Percentiles rank a stretch among this genome's conserved stretches.
Evolutionary conservation across 306 rosid genomes (phyloP).

Genomic region (Gastrolobium villosum): DNA sequence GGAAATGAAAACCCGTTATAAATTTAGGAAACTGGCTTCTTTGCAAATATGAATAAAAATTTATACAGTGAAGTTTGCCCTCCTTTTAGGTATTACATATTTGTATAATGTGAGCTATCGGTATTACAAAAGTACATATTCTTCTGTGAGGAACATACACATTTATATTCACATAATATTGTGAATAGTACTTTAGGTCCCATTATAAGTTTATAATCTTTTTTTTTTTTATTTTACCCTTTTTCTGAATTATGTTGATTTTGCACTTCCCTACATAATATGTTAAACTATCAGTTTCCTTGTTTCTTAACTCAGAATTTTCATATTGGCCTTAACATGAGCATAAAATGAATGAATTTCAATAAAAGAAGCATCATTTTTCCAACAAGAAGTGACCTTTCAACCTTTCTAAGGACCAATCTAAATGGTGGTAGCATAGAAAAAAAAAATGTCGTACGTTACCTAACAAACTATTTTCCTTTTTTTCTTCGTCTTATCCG

Average conservation of each 20-base stretch:
- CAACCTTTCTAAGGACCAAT: conserved; percentile 30
- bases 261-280: not conserved
- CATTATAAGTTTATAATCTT: not conserved
- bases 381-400: conserved; percentile 21
- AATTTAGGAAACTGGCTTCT: too few species aligned
- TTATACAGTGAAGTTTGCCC: too few species aligned
- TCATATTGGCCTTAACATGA: conserved; percentile 9
- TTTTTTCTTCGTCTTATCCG: conserved; percentile 7
- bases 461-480: conserved; percentile 34
- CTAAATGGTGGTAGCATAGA: not conserved
- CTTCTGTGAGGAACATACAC: not conserved
- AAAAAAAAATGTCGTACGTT: conserved; percentile 11
- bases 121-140: not conserved
- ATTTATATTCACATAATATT: not conserved
- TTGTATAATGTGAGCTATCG: not conserved
- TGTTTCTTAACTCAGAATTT: not conserved
- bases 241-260: not conserved
- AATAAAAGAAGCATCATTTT: not conserved
- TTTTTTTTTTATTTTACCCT: not conserved
- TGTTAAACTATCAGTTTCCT: not conserved
- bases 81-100: not conserved
- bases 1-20: too few species aligned
- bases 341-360: not conserved
- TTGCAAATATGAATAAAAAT: too few species aligned
- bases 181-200: not conserved